Evolutionary conservation across 2,329 filamentous ascomycete species (phyloP), one percentile per base, ranked within the genome.

Genomic region (Neofusicoccum ribis): DNA sequence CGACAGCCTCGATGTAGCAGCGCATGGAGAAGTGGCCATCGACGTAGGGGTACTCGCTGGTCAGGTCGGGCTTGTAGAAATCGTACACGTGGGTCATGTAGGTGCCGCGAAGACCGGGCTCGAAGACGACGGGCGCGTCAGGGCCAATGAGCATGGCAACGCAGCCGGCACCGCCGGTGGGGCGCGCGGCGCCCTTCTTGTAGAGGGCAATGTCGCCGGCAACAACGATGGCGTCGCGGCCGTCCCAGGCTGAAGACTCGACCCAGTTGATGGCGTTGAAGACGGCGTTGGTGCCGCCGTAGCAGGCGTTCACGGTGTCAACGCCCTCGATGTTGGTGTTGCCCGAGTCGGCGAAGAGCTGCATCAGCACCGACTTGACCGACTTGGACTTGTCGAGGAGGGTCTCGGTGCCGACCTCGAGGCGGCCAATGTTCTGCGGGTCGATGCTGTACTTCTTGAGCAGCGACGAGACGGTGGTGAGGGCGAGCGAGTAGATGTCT

Each of bases 341-440:
- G 72, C 81, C 82, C n/a, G 77, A 80, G 64, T 78, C 74, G 68
- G 79, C 78, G 68, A 84, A 84, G 52, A 84, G 73, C 69, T 84
- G 82, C 82, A 84, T 84, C 64, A 84, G 74, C 58, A 84, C 81
- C 4, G 81, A 82, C 77, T 84, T 84, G 72, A 83, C 81, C 20
- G 82, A 84, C 74, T 84, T 84, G 65, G 82, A 83, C 79, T 84
- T 84, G 79, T 84, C 82, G 67, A 84, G 79, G 44, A 84, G 75
- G 31, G 82, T 84, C 78, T 84, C 82, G 61, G 82, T 84, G 71
- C 82, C 82, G 67, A 84, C 82, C 71, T 84, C 82, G 67, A 84
- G 74, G 71, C 82, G 78, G 68, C 82, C 82, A 71, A 84, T 84
- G 63, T 74, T 75, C 68, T 79, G 81, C 66, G 81, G 81, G 70